phyloP scores from a whole-genome alignment of 495 filamentous ascomycete genomes.

The Mytilinidion resinicola region DNA sequence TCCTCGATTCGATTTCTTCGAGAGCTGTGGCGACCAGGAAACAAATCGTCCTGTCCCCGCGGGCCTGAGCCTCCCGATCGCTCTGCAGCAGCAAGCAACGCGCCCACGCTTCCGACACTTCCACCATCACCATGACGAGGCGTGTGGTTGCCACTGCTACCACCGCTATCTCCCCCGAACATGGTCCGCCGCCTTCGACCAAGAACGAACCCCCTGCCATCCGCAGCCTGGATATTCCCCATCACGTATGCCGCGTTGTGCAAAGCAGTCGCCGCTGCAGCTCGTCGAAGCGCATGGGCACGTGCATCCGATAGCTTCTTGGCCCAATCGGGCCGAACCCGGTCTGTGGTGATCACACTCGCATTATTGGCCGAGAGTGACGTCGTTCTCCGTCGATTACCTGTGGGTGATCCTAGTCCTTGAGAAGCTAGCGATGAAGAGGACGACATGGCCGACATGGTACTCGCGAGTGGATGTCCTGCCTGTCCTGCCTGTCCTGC shows the following conservation, averaged over 20 bases:
- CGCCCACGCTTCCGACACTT: constrained; percentile 12
- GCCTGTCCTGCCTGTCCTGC: constrained; percentile 43
- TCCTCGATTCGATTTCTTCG: constrained; percentile 70
- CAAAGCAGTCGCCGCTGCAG: constrained; percentile 87
- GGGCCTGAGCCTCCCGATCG: constrained; percentile 11
- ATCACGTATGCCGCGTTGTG: constrained; percentile 95
- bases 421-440: constrained; percentile 54
- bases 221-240: constrained; percentile 50
- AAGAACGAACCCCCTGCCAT: constrained; percentile 40
- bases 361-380: constrained; percentile 76
- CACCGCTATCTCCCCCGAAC: constrained; percentile 34
- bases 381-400: constrained; percentile 59
- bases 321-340: constrained; percentile 88
- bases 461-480: constrained; percentile 40
- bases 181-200: constrained; percentile 36
- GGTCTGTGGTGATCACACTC: constrained; percentile 84
- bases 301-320: constrained; percentile 81
- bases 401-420: constrained; percentile 38
- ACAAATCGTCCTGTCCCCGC: constrained; percentile 36
- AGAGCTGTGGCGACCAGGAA: constrained; percentile 50
- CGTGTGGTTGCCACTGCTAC: constrained; percentile 35
- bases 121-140: constrained; percentile 25
- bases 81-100: constrained; percentile 25
- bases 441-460: constrained; percentile 68
- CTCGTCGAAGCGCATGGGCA: constrained; percentile 73